A percentile compares a stretch with the other conserved stretches of the same genome.
phyloP scores from a whole-genome alignment of 2,329 filamentous ascomycete species.

The Shiraia bambusicola region DNA sequence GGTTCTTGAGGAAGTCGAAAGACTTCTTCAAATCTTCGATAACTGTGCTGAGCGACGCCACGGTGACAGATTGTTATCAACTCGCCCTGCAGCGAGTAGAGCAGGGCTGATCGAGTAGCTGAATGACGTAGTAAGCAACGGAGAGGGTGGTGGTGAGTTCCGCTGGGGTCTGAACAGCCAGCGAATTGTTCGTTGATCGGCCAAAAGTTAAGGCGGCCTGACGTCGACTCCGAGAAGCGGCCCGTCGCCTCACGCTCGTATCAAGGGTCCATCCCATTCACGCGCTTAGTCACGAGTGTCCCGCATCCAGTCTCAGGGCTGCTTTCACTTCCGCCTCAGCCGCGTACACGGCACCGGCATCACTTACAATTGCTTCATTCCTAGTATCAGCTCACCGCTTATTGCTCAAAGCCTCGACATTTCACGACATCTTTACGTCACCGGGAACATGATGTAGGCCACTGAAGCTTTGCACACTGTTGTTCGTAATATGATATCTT shows the following conservation, averaged over 20 bases:
- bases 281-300: conserved; percentile 20
- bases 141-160: conserved; percentile 15
- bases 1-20: conserved; percentile 36
- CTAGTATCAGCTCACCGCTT: background rate
- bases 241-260: conserved; percentile 7
- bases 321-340: background rate
- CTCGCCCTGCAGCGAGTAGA: conserved; percentile 13
- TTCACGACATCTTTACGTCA: conserved; percentile 1
- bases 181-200: conserved; percentile 12
- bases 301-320: background rate
- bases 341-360: background rate
- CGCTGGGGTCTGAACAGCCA: conserved; percentile 18
- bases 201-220: conserved; percentile 22
- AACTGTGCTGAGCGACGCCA: conserved; percentile 39
- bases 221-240: conserved; percentile 17
- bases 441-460: background rate
- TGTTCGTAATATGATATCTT: conserved; percentile 17
- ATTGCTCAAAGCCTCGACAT: background rate
- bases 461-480: background rate
- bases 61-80: conserved; percentile 26
- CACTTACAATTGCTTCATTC: background rate
- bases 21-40: conserved; percentile 42
- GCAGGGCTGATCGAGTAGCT: conserved; percentile 16
- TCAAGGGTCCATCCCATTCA: conserved; percentile 10
- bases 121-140: conserved; percentile 21